phyloP scores from a whole-genome alignment of 345 rosid species.

The Moringa oleifera region DNA sequence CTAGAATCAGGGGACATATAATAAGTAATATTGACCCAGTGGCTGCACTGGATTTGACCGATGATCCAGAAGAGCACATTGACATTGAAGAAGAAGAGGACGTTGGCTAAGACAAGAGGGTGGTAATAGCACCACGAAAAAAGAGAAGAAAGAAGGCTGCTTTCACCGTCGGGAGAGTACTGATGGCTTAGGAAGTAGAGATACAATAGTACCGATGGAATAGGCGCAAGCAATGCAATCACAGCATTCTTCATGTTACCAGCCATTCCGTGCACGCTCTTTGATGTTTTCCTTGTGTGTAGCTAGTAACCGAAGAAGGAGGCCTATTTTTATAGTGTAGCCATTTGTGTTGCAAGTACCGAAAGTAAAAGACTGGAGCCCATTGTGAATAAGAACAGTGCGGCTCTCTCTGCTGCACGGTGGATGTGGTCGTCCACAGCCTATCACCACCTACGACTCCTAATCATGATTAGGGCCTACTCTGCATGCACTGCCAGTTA shows the following conservation, averaged over 20 bases:
- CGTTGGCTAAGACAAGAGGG: constrained; percentile 73
- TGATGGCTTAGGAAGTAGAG: constrained; percentile 46
- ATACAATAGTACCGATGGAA: constrained; percentile 71
- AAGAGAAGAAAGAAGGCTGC: constrained; percentile 22
- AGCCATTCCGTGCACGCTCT: constrained; percentile 21
- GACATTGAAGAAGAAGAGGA: constrained; percentile 88
- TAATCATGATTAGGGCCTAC: neutral
- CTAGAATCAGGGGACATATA: too few species aligned
- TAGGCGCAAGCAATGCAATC: constrained; percentile 61
- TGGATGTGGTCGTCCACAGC: neutral
- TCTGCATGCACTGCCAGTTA: neutral
- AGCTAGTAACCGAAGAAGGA: neutral
- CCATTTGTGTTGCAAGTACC: neutral
- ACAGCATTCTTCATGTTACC: constrained; percentile 52
- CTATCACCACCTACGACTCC: neutral
- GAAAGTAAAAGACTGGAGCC: neutral
- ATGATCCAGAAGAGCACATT: constrained; percentile 86
- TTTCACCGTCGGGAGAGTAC: constrained; percentile 16
- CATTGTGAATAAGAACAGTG: neutral
- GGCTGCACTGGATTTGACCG: constrained; percentile 64
- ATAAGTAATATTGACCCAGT: constrained; percentile 57
- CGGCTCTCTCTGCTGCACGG: neutral
- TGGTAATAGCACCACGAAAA: constrained; percentile 76
- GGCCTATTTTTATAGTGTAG: neutral
- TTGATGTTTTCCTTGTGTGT: neutral